Evolutionary conservation across 1,139 yeast genomes (phyloP), one percentile per base, ranked within the genome.

Genomic region (Debaryomyces coudertii): DNA sequence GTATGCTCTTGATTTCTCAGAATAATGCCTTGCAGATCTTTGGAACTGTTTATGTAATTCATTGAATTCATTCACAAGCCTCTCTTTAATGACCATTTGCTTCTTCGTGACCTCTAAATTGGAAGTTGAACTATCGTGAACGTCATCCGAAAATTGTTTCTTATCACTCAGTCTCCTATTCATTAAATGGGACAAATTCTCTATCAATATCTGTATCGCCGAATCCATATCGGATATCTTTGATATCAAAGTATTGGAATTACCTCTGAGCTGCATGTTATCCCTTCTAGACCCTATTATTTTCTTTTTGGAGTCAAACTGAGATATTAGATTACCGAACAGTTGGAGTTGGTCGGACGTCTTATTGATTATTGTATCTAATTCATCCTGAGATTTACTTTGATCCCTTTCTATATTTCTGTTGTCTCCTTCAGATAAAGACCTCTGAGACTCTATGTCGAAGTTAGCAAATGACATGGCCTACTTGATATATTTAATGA

Each of bases 251-350:
- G 57, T 58, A 38, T 75, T 79, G 6, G 81, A 63, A 8, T 62
- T 62, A 7, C 57, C 56, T 40, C 90, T 63, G 9, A 80, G 57
- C 20, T 64, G 62, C 0, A 49, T 23, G 22, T 71, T 67, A 55
- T 85, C 90, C 53, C 86, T 61, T 48, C 71, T 71, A 0, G 86
- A 69, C 0, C 90, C 90, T 11, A 85, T 56, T 44, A 71, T 79
- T 40, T 65, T 70, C 31, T 79, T 67, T 45, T 75, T 74, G 41
- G 70, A 69, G 53, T 79, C 84, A 45, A 82, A 69, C 47, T 69
- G 77, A 5, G 78, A 65, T 12, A 79, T 73, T 30, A 73, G 68
- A 43, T 69, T 70, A 23, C 82, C 83, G 57, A 83, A 79, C 45
- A 70, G 68, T 27, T 80, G 75, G 33, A 79, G 60, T 52, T 76